Percentiles rank a stretch among this genome's conserved stretches.
Evolutionary conservation across 257 asterid species (phyloP).

Genomic region (Solanum boliviense): DNA sequence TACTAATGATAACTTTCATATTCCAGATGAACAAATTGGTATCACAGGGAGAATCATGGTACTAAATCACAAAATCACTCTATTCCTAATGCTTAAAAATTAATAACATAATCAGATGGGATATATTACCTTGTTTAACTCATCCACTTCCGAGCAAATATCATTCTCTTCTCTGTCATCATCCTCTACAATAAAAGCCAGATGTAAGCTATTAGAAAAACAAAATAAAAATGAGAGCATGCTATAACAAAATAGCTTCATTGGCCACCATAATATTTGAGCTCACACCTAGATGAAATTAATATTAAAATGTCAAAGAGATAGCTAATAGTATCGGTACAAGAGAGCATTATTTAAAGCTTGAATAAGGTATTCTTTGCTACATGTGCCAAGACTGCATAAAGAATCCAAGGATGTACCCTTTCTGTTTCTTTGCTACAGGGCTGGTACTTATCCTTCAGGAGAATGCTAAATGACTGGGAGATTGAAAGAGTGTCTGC

Average conservation of each 20-base stretch:
- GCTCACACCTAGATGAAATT: background rate
- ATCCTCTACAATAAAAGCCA: slow-evolving; percentile 27
- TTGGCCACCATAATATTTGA: background rate
- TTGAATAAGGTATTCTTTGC: background rate
- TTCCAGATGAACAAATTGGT: background rate
- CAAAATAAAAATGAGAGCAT: background rate
- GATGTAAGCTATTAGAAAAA: background rate
- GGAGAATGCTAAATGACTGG: background rate
- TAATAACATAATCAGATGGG: background rate
- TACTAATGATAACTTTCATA: background rate
- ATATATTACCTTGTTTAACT: slow-evolving; percentile 18
- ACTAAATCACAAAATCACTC: background rate
- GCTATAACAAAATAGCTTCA: background rate
- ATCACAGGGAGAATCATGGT: background rate
- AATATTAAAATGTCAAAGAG: background rate
- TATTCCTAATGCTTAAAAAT: background rate
- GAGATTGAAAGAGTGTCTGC: background rate
- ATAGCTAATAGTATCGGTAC: background rate
- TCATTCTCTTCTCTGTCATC: slow-evolving; percentile 17
- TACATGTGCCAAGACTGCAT: background rate
- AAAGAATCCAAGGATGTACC: background rate
- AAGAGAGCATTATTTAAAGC: background rate
- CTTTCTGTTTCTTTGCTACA: background rate
- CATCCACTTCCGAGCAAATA: slow-evolving; percentile 8
- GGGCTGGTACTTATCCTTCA: background rate